A percentile compares a stretch with the other conserved stretches of the same genome.
Conservation (phyloP, 2,329 filamentous ascomycete species). For the Iodosphaeria phyllophila region DNA sequence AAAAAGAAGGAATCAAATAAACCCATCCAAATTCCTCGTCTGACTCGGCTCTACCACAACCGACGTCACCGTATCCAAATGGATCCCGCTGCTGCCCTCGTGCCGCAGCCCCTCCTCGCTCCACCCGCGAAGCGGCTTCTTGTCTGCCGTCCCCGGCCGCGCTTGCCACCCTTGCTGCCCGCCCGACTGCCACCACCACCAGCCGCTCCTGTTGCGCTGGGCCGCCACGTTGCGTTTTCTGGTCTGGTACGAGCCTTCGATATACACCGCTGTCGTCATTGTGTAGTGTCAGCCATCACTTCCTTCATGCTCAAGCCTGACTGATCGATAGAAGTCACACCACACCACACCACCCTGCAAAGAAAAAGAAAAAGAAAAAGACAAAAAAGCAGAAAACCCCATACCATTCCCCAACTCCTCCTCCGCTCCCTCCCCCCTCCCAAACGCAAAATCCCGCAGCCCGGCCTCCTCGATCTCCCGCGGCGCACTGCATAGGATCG, state of each 20-base stretch:
- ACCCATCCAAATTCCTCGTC: background rate
- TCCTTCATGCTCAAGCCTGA: no score
- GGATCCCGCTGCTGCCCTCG: conserved; percentile 7
- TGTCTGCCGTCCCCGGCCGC: conserved; percentile 1
- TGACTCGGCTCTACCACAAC: conserved; percentile 8
- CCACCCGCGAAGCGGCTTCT: no score
- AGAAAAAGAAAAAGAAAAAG: no score
- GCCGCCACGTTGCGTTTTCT: conserved; percentile 1
- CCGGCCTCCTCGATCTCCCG: conserved; percentile 24
- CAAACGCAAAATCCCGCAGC: conserved; percentile 30
- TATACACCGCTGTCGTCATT: conserved; percentile 6
- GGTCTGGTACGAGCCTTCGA: conserved; percentile 11
- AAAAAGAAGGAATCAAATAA: no score
- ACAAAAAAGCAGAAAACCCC: no score
- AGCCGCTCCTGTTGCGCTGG: background rate
- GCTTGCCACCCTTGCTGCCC: conserved; percentile 5
- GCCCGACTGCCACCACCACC: conserved; percentile 2
- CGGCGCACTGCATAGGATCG: conserved; percentile 26
- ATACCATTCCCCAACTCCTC: no score
- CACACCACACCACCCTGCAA: no score
- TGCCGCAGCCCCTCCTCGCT: conserved; percentile 4
- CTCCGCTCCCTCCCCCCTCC: no score
- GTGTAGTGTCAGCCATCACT: no score
- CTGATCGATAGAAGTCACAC: no score
- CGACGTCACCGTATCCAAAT: conserved; percentile 12